Base-by-base conservation (phyloP, 257 asterid species). In the Nicotiana knightiana region DNA sequence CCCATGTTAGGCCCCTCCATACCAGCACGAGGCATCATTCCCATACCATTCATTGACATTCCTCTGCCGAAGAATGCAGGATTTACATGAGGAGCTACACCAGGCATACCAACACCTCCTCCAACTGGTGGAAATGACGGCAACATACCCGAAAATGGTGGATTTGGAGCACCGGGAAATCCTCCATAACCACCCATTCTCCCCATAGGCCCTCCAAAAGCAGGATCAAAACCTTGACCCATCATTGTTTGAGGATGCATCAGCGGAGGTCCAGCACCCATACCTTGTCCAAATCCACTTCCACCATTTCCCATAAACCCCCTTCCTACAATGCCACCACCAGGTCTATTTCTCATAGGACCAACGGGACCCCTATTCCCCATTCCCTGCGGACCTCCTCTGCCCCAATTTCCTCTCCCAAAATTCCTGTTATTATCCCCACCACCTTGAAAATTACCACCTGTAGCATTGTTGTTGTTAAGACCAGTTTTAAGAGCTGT, bases 51-150 rank as follows among this genome's bases (percentile, higher is more conserved):
- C 84, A 93, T 93, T 61, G 93, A 89, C 97, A 96, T 96, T 67
- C 98, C 97, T 66, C 99, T 92, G 30, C 97, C 95, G 53, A 94
- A 94, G 79, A 96, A 96, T 15, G 98, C 98, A 0, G 99, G 99
- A 82, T 96, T 96, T 54, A 96, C 97, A 84, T 94, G 99, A 32
- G 98, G 99, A 80, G 98, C 99, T 67, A 96, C 98, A 76, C 99
- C 99, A 80, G 95, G 90, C 88, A 94, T 84, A 77, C 97, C 97
- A 76, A 95, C 48, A 39, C 48, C 93, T 75, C 84, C 79, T 54
- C 94, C 97, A 39, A 96, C 97, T 15, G 89, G 95, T 35, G 92
- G 97, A 84, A 89, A 94, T 9, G 94, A 91, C 84, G 97, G 86
- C 46, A 94, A 43, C 89, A 96, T 92, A 53, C 97, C 97, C 9